Conservation (phyloP, 2,329 filamentous ascomycete genomes). For the Lasiodiplodia citricola region DNA sequence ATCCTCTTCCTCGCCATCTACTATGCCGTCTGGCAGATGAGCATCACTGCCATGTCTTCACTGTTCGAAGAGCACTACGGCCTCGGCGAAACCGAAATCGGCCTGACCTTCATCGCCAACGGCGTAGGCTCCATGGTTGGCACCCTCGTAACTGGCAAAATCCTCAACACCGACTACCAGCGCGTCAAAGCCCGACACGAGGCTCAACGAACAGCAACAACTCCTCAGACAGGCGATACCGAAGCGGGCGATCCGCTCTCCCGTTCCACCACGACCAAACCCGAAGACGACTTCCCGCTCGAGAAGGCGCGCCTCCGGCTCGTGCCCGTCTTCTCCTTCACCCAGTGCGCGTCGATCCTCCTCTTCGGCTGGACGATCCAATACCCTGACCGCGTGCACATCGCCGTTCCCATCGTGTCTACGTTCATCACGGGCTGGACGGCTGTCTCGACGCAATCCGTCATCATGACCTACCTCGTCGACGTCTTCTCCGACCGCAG, state of each 20-base stretch:
- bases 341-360: slow-evolving; percentile 55
- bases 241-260: slow-evolving; percentile 45
- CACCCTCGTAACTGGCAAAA: slow-evolving; percentile 57
- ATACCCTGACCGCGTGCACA: slow-evolving; percentile 37
- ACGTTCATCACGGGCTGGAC: slow-evolving; percentile 61
- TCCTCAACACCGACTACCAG: slow-evolving; percentile 59
- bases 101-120: slow-evolving; percentile 61
- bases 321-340: slow-evolving; percentile 51
- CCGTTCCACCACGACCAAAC: not conserved
- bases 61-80: slow-evolving; percentile 54
- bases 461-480: slow-evolving; percentile 59
- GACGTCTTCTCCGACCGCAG: slow-evolving; percentile 59
- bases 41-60: slow-evolving; percentile 58
- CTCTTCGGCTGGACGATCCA: slow-evolving; percentile 59
- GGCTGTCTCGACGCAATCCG: slow-evolving; percentile 54
- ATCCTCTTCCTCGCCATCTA: slow-evolving; percentile 57
- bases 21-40: slow-evolving; percentile 63
- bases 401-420: slow-evolving; percentile 56
- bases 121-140: slow-evolving; percentile 62
- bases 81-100: slow-evolving; percentile 53
- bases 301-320: slow-evolving; percentile 59
- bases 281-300: slow-evolving; percentile 49
- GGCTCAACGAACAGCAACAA: slow-evolving; percentile 33
- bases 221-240: not conserved
- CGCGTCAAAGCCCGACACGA: slow-evolving; percentile 48